These are phyloP conservation scores for Gonapodya sp. DNA, from an alignment of 192 early-diverging fungal genomes.

Conservation along the genomic window DNA sequence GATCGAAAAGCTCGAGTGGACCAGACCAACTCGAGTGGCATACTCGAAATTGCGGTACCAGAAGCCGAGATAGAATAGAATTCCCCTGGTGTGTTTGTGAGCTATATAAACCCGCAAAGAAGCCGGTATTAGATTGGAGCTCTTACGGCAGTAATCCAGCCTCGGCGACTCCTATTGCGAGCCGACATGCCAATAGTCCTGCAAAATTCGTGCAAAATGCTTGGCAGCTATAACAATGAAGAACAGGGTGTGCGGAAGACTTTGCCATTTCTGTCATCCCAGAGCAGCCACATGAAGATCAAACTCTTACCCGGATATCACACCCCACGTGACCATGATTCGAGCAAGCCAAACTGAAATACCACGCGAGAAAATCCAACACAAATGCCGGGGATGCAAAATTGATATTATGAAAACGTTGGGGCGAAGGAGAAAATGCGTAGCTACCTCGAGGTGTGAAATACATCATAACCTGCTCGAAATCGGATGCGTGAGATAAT, in stretches of 20 bases:
- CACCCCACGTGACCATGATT: not conserved
- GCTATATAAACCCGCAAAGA: not conserved
- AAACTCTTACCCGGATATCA: not conserved
- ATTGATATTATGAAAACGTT: too few relatives aligned
- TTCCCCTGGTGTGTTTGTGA: not conserved
- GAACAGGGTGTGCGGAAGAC: not conserved
- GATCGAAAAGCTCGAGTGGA: not conserved
- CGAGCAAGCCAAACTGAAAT: not conserved
- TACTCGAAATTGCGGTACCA: not conserved
- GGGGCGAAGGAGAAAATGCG: too few relatives aligned
- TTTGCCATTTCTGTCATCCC: not conserved
- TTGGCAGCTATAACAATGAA: not conserved
- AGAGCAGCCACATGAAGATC: not conserved
- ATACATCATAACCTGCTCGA: not conserved
- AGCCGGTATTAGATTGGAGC: not conserved
- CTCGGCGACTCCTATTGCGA: not conserved
- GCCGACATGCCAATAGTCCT: not conserved
- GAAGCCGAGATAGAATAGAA: not conserved
- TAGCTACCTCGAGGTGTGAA: constrained; percentile 3
- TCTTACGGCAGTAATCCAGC: not conserved
- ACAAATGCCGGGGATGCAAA: too few relatives aligned
- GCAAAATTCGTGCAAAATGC: not conserved
- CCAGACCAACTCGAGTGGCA: not conserved
- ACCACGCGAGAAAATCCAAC: too few relatives aligned
- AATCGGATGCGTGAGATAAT: too few relatives aligned